A percentile compares a stretch with the other conserved stretches of the same genome.
phyloP scores from a whole-genome alignment of 2,329 filamentous ascomycete species.

The Calonectria montana region DNA sequence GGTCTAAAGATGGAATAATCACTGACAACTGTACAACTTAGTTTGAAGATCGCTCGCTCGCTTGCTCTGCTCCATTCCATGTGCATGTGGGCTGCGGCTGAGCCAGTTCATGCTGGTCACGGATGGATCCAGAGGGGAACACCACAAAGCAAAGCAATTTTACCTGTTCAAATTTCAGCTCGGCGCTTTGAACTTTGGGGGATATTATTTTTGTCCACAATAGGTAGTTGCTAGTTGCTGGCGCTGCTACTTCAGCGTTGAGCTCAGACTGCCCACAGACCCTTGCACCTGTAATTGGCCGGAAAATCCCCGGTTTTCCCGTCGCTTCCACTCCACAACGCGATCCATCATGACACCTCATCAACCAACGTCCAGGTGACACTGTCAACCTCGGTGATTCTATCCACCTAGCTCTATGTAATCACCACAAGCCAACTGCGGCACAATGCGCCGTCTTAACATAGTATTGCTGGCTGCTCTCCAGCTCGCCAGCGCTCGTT shows the following conservation, averaged over 20 bases:
- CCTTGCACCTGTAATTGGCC: slow-evolving; percentile 24
- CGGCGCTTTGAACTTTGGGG: slow-evolving; percentile 2
- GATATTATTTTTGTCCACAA: slow-evolving; percentile 14
- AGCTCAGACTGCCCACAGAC: not conserved
- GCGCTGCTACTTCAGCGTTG: not conserved
- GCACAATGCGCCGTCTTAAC: slow-evolving; percentile 63
- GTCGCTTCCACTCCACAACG: slow-evolving; percentile 33
- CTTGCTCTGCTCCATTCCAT: not conserved
- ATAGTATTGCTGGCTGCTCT: slow-evolving; percentile 57
- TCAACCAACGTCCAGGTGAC: slow-evolving; percentile 33
- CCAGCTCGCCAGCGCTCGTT: slow-evolving; percentile 60
- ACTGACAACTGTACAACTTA: not conserved
- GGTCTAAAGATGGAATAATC: not conserved
- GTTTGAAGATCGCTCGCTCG: not conserved
- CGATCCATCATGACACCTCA: slow-evolving; percentile 47
- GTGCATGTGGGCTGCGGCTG: not conserved
- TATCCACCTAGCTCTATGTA: slow-evolving; percentile 43
- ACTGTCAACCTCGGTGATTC: slow-evolving; percentile 25
- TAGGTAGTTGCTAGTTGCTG: not conserved
- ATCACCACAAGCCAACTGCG: slow-evolving; percentile 35
- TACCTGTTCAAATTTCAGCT: not conserved
- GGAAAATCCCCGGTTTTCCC: slow-evolving; percentile 37
- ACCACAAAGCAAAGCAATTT: not conserved
- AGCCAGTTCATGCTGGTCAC: not conserved
- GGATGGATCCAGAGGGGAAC: not conserved